Base-by-base conservation (phyloP, 306 rosid species). In the Heteromeles arbutifolia region DNA sequence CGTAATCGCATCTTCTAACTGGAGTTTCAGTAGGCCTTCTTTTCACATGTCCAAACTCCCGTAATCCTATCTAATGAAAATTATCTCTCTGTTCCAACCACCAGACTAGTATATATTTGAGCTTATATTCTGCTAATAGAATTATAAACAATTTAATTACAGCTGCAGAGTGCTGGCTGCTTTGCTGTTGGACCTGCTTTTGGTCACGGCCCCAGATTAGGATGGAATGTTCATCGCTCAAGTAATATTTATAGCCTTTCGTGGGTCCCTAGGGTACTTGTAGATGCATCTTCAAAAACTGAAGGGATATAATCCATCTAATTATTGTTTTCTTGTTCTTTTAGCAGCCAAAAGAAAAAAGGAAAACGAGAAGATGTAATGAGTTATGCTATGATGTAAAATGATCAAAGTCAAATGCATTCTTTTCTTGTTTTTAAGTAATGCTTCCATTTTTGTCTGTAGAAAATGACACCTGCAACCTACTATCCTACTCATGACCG, bases 401-500 rank as follows among this genome's bases (percentile, higher is more conserved):
- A 11, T 34, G 19, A 62, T 29, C 7, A 65, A 50, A 59, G 4
- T 34, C 22, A 45, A 43, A 24, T 22, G 39, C 41, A 29, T 8
- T 66, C 24, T 58, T 54, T 67, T 74, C 78, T 58, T 74, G n/a
- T 44, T 28, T 58, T 54, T 73, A 80, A 31, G 72, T 48, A 14
- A 45, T 58, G 57, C 65, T 56, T 68, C 57, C 81, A 22, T 70
- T 77, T 66, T 77, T 63, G 62, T 75, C 41, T 80, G 85, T 78
- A 94, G 97, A 90, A 89, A 80, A 84, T 82, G 90, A 72, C 85
- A 2, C 96, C 95, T 7, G 77, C 87, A 58, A 90, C 97, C 83
- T 92, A 94, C 86, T 90, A 88, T 78, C 91, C 97, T 48, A 94
- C 97, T 57, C 96, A 94, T 83, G 80, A 39, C 86, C 79, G 86